These are phyloP conservation scores for Wickerhamiella nectarea DNA, from an alignment of 805 yeast genomes.

Conservation along the genomic window DNA sequence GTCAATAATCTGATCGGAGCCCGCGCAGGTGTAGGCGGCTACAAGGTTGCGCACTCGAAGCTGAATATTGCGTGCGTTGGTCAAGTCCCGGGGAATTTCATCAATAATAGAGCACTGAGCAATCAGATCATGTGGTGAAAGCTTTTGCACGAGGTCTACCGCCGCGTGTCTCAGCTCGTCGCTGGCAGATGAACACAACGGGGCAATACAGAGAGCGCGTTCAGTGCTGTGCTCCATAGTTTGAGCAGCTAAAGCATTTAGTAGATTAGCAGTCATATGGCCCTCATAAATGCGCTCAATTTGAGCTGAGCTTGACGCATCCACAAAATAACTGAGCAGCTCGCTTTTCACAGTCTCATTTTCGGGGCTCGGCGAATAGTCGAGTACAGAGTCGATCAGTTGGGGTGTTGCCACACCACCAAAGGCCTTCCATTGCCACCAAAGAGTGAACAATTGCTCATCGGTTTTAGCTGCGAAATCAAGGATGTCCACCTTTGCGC, in stretches of 20 bases:
- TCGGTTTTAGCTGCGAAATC: neutral
- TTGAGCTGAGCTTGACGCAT: neutral
- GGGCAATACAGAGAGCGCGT: neutral
- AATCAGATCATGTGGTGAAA: constrained; percentile 19
- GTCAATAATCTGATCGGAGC: constrained; percentile 19
- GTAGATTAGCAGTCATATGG: neutral
- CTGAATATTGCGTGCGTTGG: constrained; percentile 60
- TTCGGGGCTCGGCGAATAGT: neutral
- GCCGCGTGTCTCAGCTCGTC: constrained; percentile 12
- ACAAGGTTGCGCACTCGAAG: constrained; percentile 52
- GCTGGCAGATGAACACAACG: neutral
- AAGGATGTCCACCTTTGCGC: neutral
- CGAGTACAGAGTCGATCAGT: neutral
- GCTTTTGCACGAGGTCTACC: constrained; percentile 7
- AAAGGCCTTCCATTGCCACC: constrained; percentile 10
- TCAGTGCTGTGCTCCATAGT: neutral
- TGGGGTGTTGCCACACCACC: neutral
- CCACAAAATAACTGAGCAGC: neutral
- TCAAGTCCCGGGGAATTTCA: constrained; percentile 53
- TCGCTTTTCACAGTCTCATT: neutral
- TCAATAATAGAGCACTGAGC: constrained; percentile 48
- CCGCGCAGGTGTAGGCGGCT: constrained; percentile 28
- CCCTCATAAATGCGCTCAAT: neutral
- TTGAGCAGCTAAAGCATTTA: neutral
- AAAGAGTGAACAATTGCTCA: constrained; percentile 7